phyloP scores from a whole-genome alignment of 345 rosid genomes.

The Gossypium stocksii region DNA sequence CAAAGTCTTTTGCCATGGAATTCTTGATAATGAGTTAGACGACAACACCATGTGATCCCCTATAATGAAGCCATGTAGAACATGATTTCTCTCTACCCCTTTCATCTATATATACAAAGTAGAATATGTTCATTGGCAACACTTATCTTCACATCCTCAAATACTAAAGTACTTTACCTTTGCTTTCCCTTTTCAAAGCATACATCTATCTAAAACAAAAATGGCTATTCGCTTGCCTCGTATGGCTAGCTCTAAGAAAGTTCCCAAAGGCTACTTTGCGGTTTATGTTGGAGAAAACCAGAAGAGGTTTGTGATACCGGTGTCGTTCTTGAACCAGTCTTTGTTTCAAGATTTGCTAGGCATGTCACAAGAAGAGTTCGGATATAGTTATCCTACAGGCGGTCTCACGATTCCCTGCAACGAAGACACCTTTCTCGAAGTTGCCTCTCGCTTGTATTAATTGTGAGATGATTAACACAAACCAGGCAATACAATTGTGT shows the following conservation, averaged over 20 bases:
- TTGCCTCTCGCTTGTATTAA: conserved; percentile 1
- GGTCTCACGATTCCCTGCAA: conserved; percentile 39
- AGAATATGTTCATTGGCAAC: neutral
- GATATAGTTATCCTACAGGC: conserved; percentile 38
- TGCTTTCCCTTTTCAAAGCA: neutral
- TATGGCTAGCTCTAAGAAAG: conserved; percentile 14
- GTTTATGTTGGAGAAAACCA: conserved; percentile 29
- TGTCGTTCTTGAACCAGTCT: conserved; percentile 29
- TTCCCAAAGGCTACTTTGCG: conserved; percentile 9
- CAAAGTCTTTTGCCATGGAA: neutral
- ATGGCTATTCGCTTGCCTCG: conserved; percentile 17
- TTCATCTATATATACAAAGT: conserved; percentile 1
- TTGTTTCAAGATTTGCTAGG: conserved; percentile 34
- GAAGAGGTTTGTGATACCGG: conserved; percentile 34
- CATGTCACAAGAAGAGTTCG: conserved; percentile 35
- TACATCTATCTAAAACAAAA: neutral
- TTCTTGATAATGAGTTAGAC: neutral
- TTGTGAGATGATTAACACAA: neutral
- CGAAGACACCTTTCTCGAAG: conserved; percentile 25
- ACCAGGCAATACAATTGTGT: conserved; percentile 7
- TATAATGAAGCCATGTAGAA: neutral
- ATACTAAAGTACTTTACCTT: neutral
- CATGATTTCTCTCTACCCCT: neutral
- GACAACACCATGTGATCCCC: neutral
- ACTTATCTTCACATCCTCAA: neutral